phyloP scores from a whole-genome alignment of 257 asterid genomes.

The Handroanthus guayacan region DNA sequence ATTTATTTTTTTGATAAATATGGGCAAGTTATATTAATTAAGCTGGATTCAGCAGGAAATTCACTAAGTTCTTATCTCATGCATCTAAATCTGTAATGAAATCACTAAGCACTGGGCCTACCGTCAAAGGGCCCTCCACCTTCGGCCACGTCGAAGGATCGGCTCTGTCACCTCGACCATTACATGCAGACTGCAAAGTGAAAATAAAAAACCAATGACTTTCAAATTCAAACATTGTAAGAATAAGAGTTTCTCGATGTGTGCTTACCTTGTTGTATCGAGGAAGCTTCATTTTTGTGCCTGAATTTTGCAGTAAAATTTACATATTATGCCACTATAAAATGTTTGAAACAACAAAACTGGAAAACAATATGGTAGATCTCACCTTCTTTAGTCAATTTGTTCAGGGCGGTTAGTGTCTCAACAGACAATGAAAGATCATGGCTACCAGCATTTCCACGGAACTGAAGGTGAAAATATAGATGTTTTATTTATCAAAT shows the following conservation, averaged over 20 bases:
- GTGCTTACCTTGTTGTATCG: conserved; percentile 85
- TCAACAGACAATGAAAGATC: conserved; percentile 86
- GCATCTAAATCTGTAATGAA: neutral
- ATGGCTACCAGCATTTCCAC: conserved; percentile 99
- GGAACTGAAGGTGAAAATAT: conserved; percentile 54
- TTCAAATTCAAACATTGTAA: conserved; percentile 35
- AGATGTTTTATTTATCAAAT: conserved; percentile 17
- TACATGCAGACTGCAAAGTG: conserved; percentile 79
- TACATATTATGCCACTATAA: conserved; percentile 33
- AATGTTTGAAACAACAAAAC: conserved; percentile 26
- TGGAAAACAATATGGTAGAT: conserved; percentile 27
- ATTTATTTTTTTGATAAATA: too few relatives aligned
- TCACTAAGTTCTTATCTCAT: neutral
- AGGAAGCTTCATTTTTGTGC: conserved; percentile 87
- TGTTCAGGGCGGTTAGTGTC: conserved; percentile 70
- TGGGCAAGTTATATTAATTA: neutral
- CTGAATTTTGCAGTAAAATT: conserved; percentile 49
- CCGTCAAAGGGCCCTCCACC: conserved; percentile 94
- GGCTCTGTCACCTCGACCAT: conserved; percentile 93
- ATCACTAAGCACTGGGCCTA: conserved; percentile 31
- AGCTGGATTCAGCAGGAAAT: neutral
- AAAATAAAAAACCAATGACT: conserved; percentile 39
- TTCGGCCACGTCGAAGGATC: conserved; percentile 97
- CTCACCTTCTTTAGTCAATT: conserved; percentile 84
- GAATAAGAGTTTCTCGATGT: conserved; percentile 32